Conservation (phyloP, 371 early-diverging fungal species). For the Mucor piriformis region DNA sequence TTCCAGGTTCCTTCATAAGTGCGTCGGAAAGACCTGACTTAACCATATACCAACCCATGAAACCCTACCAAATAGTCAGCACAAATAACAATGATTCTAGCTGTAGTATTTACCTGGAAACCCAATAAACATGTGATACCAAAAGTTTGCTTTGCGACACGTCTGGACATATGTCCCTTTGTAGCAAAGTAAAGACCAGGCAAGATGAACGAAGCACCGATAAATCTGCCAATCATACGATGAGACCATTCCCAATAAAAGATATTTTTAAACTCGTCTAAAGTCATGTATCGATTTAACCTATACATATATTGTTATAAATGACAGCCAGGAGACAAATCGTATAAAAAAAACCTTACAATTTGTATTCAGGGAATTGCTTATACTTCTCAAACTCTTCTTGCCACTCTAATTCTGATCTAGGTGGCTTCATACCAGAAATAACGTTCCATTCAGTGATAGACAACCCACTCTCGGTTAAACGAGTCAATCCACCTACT, state of each 20-base stretch:
- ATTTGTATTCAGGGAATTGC: slow-evolving; percentile 94
- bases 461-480: slow-evolving; percentile 95
- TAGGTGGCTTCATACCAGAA: slow-evolving; percentile 92
- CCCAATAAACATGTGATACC: slow-evolving; percentile 81
- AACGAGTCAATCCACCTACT: slow-evolving; percentile 93
- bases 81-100: not conserved
- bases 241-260: slow-evolving; percentile 98
- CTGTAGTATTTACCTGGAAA: slow-evolving; percentile 65
- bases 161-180: slow-evolving; percentile 75
- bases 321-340: not conserved
- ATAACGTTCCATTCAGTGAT: slow-evolving; percentile 97
- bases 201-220: slow-evolving; percentile 87
- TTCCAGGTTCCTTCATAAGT: slow-evolving; percentile 76
- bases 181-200: slow-evolving; percentile 88
- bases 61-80: slow-evolving; percentile 58
- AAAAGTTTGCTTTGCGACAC: slow-evolving; percentile 68
- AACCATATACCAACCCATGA: slow-evolving; percentile 98
- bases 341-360: slow-evolving; percentile 52
- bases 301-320: slow-evolving; percentile 39
- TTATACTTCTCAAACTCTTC: slow-evolving; percentile 97
- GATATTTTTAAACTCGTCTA: slow-evolving; percentile 94
- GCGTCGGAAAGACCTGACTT: slow-evolving; percentile 86
- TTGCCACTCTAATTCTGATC: slow-evolving; percentile 85
- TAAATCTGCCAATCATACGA: slow-evolving; percentile 90
- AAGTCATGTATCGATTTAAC: slow-evolving; percentile 85